Conservation (phyloP, 2,329 filamentous ascomycete species). For the Lecanicillium sp. region DNA sequence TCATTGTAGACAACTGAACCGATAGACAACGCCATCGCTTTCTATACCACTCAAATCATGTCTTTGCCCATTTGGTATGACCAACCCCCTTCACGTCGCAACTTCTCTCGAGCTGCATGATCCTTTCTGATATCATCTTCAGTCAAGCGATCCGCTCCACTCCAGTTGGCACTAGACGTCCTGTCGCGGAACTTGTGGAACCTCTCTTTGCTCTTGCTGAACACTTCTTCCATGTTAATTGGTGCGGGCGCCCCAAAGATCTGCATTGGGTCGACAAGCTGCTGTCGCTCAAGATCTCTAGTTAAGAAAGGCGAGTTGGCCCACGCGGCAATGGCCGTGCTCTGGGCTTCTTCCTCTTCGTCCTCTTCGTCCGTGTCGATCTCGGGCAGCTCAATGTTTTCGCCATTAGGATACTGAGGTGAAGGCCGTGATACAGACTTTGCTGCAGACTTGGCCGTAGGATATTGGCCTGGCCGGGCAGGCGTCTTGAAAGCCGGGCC, state of each 20-base stretch:
- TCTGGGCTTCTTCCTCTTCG: conserved; percentile 58
- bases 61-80: conserved; percentile 53
- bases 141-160: conserved; percentile 69
- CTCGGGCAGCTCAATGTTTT: conserved; percentile 85
- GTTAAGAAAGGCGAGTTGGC: conserved; percentile 80
- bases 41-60: conserved; percentile 24
- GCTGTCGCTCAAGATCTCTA: conserved; percentile 68
- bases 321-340: conserved; percentile 62
- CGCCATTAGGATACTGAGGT: conserved; percentile 79
- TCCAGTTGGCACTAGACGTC: conserved; percentile 94
- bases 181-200: conserved; percentile 82
- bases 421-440: conserved; percentile 62
- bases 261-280: conserved; percentile 71
- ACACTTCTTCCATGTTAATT: conserved; percentile 93
- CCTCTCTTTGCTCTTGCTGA: conserved; percentile 78
- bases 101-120: conserved; percentile 66
- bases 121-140: conserved; percentile 81
- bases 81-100: conserved; percentile 82
- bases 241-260: conserved; percentile 87
- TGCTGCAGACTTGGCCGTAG: conserved; percentile 43
- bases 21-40: neutral
- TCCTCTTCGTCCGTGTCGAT: conserved; percentile 94
- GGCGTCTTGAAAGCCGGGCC: conserved; percentile 61
- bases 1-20: neutral
- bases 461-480: conserved; percentile 40